phyloP scores from a whole-genome alignment of 495 filamentous ascomycete genomes.

The Viridothelium virens region DNA sequence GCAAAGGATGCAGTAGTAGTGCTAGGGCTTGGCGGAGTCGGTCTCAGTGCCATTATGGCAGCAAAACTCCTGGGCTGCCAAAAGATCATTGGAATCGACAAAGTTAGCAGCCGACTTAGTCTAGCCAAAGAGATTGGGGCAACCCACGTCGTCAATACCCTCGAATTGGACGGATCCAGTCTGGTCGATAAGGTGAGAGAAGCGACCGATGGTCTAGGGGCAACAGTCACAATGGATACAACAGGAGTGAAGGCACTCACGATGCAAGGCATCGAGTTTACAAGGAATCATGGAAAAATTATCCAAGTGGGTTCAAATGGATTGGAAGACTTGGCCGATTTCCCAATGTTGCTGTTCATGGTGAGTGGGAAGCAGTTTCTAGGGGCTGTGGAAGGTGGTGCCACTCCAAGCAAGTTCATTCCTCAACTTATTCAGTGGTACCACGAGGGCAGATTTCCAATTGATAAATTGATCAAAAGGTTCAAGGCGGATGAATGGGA shows the following conservation, averaged over 20 bases:
- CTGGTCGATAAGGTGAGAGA: conserved; percentile 20
- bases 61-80: conserved; percentile 24
- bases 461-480: conserved; percentile 31
- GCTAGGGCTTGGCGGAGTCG: conserved; percentile 29
- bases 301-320: conserved; percentile 26
- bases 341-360: conserved; percentile 23
- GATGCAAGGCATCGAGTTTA: conserved; percentile 22
- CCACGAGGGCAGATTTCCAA: conserved; percentile 29
- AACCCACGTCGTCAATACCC: conserved; percentile 25
- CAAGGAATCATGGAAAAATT: conserved; percentile 24
- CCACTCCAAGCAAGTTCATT: conserved; percentile 22
- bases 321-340: conserved; percentile 21
- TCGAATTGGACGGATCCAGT: conserved; percentile 18
- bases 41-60: conserved; percentile 28
- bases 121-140: conserved; percentile 27
- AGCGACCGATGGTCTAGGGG: conserved; percentile 17
- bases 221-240: conserved; percentile 25
- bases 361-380: conserved; percentile 22
- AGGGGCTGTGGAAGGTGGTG: conserved; percentile 25
- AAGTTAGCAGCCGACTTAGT: conserved; percentile 22
- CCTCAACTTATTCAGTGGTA: conserved; percentile 33
- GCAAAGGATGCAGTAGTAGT: conserved; percentile 21
- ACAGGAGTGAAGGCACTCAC: conserved; percentile 25
- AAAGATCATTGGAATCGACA: conserved; percentile 28
- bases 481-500: conserved; percentile 62